Evolutionary conservation across 2,329 filamentous ascomycete genomes (phyloP), one percentile per base, ranked within the genome.

Genomic region (Talaromyces rugulosus): DNA sequence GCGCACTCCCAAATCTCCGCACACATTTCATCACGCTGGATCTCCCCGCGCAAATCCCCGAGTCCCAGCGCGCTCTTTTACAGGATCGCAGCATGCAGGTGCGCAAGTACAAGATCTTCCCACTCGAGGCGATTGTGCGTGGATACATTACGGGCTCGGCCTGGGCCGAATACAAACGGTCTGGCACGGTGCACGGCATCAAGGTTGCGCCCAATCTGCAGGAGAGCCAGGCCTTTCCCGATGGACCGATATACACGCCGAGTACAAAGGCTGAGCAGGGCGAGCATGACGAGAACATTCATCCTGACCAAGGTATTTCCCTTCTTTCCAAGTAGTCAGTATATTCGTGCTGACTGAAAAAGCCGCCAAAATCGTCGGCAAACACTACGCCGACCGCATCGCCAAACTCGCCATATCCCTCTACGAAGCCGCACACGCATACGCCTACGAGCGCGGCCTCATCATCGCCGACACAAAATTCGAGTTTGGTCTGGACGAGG

Each of bases 61-160:
- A 71, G 6, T 72, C 74, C 1, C 82, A 89, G 63, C 80, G 77
- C 27, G 74, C 78, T 16, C 75, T 84, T 42, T 78, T 89, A 54
- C 82, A 85, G 60, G 81, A 85, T 68, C 87, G 92, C 63, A 87
- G 84, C 72, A 96, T 96, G 92, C 84, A 87, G 66, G 89, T 94
- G 60, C 86, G 87, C 64, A 86, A 86, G 66, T 82, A 92, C 62
- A 85, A 87, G 69, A 86, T 95, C 65, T 86, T 96, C 63, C 90
- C 90, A 28, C 82, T 96, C 65, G 90, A 94, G 77, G 89, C 87
- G 51, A 94, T 94, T 65, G 90, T 96, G n/a, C 87, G 92, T 62
- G 92, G 92, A 67, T 96, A 96, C 79, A 87, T 96, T 72, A 92
- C 92, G 5, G 92, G 92, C 51, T 90, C 87, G 53, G 92, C 90